Evolutionary conservation across 768 basidiomycete genomes (phyloP), one percentile per base, ranked within the genome.

Genomic region (Mycena polygramma): DNA sequence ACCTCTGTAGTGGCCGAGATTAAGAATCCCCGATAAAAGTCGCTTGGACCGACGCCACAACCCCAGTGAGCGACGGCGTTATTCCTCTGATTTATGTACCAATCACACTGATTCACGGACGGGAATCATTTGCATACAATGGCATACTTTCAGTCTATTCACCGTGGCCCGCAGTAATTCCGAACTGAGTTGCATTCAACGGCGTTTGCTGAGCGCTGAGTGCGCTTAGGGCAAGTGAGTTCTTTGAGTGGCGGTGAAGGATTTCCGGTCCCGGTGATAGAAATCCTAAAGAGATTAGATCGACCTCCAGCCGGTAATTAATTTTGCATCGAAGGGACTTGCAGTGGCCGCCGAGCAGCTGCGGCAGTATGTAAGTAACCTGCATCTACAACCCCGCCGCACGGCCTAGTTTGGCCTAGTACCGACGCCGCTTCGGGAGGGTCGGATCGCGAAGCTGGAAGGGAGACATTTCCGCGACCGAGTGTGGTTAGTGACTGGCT

Each of bases 381-480:
- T 24, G 17, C 30, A 35, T 30, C 54, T 20, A n/a, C 30, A 26
- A 17, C 49, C 51, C 48, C 37, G 51, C 66, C 57, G 24, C 65
- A 10, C 45, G 17, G 26, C 24, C 43, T 57, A 39, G 51, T 53
- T 30, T 2, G 30, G 30, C 30, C 30, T 30, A 30, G 30, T 30
- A 30, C 3, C 30, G 41, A 24, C 61, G 54, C 54, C 37, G 20
- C 67, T 48, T 68, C 54, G 37, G 35, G 45, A 68, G 67, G 59
- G 46, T 62, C 60, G 53, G 53, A 62, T 57, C 54, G 68, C 36
- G 54, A 46, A 60, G 36, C 24, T 30, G 35, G 36, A 49, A 45
- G 54, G 54, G 52, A 61, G 53, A 61, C 59, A 68, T 66, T 61
- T 61, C 66, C 59, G 45, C 63, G 26, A 64, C 20, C n/a, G 39